These are phyloP conservation scores for Andrographis paniculata DNA, from an alignment of 305 asterid species.

Conservation along the genomic window DNA sequence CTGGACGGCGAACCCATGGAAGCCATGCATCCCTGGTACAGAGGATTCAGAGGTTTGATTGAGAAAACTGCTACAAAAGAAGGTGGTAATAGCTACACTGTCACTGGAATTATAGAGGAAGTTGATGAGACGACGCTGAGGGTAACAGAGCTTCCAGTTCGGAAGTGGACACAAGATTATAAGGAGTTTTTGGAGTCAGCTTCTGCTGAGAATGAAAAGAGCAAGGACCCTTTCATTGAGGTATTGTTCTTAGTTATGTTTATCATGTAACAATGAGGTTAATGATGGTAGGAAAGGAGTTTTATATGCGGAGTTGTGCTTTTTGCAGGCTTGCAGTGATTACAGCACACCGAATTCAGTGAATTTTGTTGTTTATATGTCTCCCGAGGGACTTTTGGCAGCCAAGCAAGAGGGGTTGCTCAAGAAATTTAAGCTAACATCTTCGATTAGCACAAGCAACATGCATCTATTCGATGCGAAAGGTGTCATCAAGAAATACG, in stretches of 20 bases:
- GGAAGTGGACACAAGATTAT: conserved; percentile 91
- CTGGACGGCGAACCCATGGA: conserved; percentile 62
- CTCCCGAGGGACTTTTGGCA: conserved; percentile 44
- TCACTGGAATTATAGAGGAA: conserved; percentile 69
- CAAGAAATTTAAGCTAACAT: conserved; percentile 69
- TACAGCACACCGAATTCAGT: conserved; percentile 62
- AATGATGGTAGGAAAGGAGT: conserved; percentile 1
- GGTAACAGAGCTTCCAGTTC: conserved; percentile 79
- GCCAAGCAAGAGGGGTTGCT: conserved; percentile 66
- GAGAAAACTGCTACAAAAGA: conserved; percentile 67
- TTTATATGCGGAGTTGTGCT: conserved; percentile 6
- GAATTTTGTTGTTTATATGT: conserved; percentile 45
- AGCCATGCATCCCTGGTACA: conserved; percentile 94
- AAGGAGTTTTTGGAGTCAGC: conserved; percentile 82
- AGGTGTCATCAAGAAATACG: conserved; percentile 83
- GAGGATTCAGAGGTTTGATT: conserved; percentile 70
- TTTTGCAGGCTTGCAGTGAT: conserved; percentile 53
- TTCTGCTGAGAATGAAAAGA: conserved; percentile 54
- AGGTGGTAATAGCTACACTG: conserved; percentile 50
- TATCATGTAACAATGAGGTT: background rate
- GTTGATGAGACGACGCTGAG: conserved; percentile 52
- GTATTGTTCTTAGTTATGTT: conserved; percentile 22
- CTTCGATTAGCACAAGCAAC: conserved; percentile 66
- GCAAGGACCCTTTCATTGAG: conserved; percentile 80
- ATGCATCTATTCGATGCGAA: conserved; percentile 86